Base-by-base conservation (phyloP, 2,329 filamentous ascomycete genomes). In the Stachybotrys echinatus region DNA sequence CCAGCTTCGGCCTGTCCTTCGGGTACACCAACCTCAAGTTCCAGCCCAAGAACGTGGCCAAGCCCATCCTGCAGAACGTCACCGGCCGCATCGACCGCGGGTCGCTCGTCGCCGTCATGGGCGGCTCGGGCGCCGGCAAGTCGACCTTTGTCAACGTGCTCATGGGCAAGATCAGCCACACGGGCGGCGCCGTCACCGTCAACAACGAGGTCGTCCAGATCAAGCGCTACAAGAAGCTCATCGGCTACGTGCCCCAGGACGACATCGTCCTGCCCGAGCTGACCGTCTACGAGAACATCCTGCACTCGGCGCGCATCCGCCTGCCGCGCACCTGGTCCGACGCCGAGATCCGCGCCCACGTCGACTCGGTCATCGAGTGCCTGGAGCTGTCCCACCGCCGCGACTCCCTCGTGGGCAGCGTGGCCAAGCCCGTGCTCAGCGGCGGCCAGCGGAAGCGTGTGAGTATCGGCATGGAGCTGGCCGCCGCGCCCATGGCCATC, bases 221-320 rank as follows among this genome's bases (percentile, higher is more conserved):
- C 63, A 70, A 70, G 57, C 66, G 67, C 40, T 83, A 80, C 61
- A 81, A 79, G 61, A 81, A 82, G 58, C 67, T 83, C 50, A 81
- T 83, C 22, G 80, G 80, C 20, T 83, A 82, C 52, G 80, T 84
- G 3, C 80, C 81, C 1, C 80, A 84, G 56, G 78, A 84, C 53
- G 81, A 84, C 58, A 73, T 84, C 22, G 73, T 84, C 3, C 68
- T 83, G 10, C 76, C 79, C 0, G 78, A 84, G 58, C 63, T 84
- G 43, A 84, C 80, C 0, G 80, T 84, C 5, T 74, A 74, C 47
- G 81, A 85, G 60, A 84, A 84, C 51, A 81, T 85, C 40, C 65
- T 82, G 5, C 79, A 84, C 53, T 81, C 79, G 0, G 81, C 79
- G 17, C 70, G 74, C 14, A 70, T 81, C 31, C 72, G 77, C 17